A percentile compares a stretch with the other conserved stretches of the same genome.
These are phyloP conservation scores for Chara braunii DNA, from an alignment of 139 green algal species.

Conservation along the genomic window DNA sequence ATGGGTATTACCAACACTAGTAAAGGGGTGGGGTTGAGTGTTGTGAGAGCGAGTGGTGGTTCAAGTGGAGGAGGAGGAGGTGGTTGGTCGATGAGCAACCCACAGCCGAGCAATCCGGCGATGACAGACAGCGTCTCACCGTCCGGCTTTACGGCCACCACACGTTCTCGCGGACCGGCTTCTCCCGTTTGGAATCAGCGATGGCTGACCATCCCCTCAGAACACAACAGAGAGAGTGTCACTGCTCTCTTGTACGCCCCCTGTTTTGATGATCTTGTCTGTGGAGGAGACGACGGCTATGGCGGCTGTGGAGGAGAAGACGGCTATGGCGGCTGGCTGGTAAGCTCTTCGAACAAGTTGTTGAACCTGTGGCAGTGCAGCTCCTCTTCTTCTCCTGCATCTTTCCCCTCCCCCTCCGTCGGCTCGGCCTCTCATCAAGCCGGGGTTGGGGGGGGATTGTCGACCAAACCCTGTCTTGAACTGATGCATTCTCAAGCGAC, in stretches of 20 bases:
- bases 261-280: constrained; percentile 43
- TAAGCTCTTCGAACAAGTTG: constrained; percentile 35
- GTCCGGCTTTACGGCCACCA: background rate
- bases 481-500: constrained; percentile 51
- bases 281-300: too few species aligned
- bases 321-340: constrained; percentile 53
- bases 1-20: too few species aligned
- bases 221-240: constrained; percentile 47
- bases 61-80: too few species aligned
- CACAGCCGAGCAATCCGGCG: too few species aligned
- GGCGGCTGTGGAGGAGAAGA: constrained; percentile 31
- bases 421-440: background rate
- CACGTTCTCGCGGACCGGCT: background rate
- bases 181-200: constrained; percentile 4
- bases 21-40: too few species aligned
- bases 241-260: constrained; percentile 20
- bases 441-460: background rate
- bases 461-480: constrained; percentile 17
- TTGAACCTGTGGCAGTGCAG: constrained; percentile 66
- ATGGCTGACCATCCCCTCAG: constrained; percentile 23
- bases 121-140: too few species aligned
- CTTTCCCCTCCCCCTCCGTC: background rate
- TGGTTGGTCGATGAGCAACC: too few species aligned
- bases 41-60: too few species aligned
- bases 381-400: background rate